A percentile compares a stretch with the other conserved stretches of the same genome.
These are phyloP conservation scores for Melaleuca alternifolia DNA, from an alignment of 345 rosid species.

Conservation along the genomic window DNA sequence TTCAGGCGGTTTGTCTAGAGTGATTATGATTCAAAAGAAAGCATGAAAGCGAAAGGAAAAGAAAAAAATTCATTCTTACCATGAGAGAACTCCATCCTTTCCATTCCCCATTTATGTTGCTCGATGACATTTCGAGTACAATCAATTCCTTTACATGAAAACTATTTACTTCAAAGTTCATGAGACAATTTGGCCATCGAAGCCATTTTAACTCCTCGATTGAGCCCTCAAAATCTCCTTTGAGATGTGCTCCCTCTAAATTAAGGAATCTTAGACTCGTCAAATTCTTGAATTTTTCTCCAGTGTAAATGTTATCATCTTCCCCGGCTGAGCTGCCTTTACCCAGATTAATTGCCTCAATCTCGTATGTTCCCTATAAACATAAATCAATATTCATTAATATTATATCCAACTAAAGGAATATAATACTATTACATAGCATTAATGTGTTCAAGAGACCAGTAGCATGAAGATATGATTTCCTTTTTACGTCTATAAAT, in stretches of 20 bases:
- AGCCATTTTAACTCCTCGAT: neutral
- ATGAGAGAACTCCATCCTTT: neutral
- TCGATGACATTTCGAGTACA: neutral
- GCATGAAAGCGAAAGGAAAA: neutral
- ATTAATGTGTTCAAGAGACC: neutral
- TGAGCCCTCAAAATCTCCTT: neutral
- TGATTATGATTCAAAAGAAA: neutral
- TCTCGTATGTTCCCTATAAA: neutral
- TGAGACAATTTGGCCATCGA: neutral
- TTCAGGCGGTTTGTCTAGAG: neutral
- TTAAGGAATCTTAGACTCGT: neutral
- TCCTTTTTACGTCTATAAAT: no score
- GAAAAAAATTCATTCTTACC: neutral
- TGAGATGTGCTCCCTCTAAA: neutral
- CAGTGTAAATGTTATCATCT: no score
- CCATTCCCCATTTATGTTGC: neutral
- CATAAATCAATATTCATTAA: neutral
- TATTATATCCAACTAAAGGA: neutral
- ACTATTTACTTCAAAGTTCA: neutral
- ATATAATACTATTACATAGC: neutral
- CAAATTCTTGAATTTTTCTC: neutral
- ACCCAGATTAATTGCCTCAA: accelerated
- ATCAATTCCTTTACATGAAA: neutral
- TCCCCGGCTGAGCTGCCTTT: no score
- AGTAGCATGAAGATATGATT: no score